A percentile compares a stretch with the other conserved stretches of the same genome.
These are phyloP conservation scores for Noccaea caerulescens DNA, from an alignment of 345 rosid species.

Conservation along the genomic window DNA sequence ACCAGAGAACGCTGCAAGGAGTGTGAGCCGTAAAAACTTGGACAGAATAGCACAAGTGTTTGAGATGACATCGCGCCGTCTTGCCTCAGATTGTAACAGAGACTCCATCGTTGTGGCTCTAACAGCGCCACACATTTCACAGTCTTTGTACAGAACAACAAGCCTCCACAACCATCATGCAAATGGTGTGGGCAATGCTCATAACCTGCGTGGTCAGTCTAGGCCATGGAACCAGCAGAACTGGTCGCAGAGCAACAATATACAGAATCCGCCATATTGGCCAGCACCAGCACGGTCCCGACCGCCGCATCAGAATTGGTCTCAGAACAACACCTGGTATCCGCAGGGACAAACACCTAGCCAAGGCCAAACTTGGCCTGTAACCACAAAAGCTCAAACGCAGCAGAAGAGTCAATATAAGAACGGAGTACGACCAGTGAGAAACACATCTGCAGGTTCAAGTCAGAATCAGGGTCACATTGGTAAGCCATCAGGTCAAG, in stretches of 20 bases:
- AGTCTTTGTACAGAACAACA: slow-evolving; percentile 35
- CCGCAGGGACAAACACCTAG: slow-evolving; percentile 30
- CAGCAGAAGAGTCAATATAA: slow-evolving; percentile 33
- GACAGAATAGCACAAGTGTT: slow-evolving; percentile 60
- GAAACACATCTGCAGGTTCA: slow-evolving; percentile 30
- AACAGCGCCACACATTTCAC: slow-evolving; percentile 49
- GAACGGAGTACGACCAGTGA: slow-evolving; percentile 28
- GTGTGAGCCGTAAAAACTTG: slow-evolving; percentile 59
- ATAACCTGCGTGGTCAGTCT: slow-evolving; percentile 23
- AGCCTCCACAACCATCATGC: slow-evolving; percentile 32
- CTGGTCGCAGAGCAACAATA: slow-evolving; percentile 33
- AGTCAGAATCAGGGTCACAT: slow-evolving; percentile 29
- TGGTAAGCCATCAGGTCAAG: slow-evolving; percentile 25
- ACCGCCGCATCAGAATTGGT: slow-evolving; percentile 41
- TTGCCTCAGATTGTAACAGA: slow-evolving; percentile 46
- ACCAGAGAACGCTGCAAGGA: slow-evolving; percentile 78
- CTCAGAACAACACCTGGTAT: slow-evolving; percentile 37
- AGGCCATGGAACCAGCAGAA: slow-evolving; percentile 43
- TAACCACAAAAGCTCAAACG: slow-evolving; percentile 29
- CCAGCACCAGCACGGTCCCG: slow-evolving; percentile 28
- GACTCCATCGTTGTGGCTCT: slow-evolving; percentile 45
- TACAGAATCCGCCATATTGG: slow-evolving; percentile 33
- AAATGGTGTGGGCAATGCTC: slow-evolving; percentile 27
- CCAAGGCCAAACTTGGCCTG: slow-evolving; percentile 33
- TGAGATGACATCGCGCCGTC: slow-evolving; percentile 47